These are phyloP conservation scores for Capsella bursapastoris DNA, from an alignment of 345 rosid genomes.

Conservation along the genomic window DNA sequence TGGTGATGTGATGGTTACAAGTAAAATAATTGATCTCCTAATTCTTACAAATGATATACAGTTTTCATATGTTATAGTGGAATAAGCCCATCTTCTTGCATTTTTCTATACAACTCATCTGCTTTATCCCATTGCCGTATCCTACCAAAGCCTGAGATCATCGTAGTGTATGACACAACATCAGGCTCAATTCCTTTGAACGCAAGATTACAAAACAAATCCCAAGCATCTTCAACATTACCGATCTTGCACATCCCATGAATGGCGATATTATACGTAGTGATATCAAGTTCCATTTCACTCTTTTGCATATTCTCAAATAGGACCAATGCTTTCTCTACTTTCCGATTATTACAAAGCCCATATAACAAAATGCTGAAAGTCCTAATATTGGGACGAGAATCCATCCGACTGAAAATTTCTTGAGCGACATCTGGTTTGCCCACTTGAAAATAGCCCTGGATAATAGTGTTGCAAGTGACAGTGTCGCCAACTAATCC, in stretches of 20 bases:
- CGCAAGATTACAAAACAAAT: conserved; percentile 30
- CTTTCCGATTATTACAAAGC: conserved; percentile 37
- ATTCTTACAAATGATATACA: neutral
- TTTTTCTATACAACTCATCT: conserved; percentile 39
- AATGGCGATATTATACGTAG: conserved; percentile 38
- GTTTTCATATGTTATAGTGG: neutral
- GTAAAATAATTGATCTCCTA: conserved; percentile 6
- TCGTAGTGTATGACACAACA: conserved; percentile 36
- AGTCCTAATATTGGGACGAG: conserved; percentile 32
- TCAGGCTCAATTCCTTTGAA: conserved; percentile 36
- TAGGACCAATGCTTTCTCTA: conserved; percentile 40
- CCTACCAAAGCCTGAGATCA: conserved; percentile 46
- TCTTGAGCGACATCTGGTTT: conserved; percentile 34
- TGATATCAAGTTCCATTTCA: conserved; percentile 30
- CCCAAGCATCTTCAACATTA: conserved; percentile 45
- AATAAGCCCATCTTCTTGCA: conserved; percentile 41
- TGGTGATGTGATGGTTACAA: conserved; percentile 15
- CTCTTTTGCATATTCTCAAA: conserved; percentile 37
- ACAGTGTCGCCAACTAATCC: conserved; percentile 35
- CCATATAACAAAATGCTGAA: conserved; percentile 46
- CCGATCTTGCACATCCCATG: conserved; percentile 49
- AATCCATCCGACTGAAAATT: conserved; percentile 41
- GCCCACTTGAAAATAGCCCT: conserved; percentile 41
- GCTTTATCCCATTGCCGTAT: conserved; percentile 42
- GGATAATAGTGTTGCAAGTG: conserved; percentile 46